These are phyloP conservation scores for Alternaria tenuissima DNA, from an alignment of 2,329 filamentous ascomycete species.

Conservation along the genomic window DNA sequence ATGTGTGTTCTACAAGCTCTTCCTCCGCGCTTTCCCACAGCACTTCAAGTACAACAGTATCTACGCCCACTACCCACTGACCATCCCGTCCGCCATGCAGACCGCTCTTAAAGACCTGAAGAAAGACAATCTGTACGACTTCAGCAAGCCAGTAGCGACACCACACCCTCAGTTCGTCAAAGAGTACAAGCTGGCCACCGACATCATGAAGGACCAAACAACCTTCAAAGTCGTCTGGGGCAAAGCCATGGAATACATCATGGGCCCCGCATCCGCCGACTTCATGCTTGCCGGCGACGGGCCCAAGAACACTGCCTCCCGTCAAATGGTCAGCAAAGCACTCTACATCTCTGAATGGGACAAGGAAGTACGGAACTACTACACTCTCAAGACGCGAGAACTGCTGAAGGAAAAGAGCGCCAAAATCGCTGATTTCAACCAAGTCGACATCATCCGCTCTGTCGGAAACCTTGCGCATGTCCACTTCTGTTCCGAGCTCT, in stretches of 20 bases:
- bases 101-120: slow-evolving; percentile 74
- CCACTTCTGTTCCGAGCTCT: slow-evolving; percentile 64
- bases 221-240: slow-evolving; percentile 73
- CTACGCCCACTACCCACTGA: slow-evolving; percentile 81
- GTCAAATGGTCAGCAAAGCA: slow-evolving; percentile 57
- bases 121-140: slow-evolving; percentile 74
- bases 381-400: slow-evolving; percentile 67
- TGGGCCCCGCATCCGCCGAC: slow-evolving; percentile 64
- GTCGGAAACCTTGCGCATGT: slow-evolving; percentile 64
- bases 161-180: slow-evolving; percentile 62
- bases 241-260: slow-evolving; percentile 68
- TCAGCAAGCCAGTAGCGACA: slow-evolving; percentile 65
- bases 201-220: slow-evolving; percentile 67
- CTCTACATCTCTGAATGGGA: slow-evolving; percentile 70
- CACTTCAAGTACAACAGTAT: slow-evolving; percentile 81
- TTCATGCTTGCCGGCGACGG: slow-evolving; percentile 62
- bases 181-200: slow-evolving; percentile 67
- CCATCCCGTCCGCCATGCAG: slow-evolving; percentile 74
- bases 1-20: slow-evolving; percentile 85
- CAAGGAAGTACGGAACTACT: slow-evolving; percentile 72
- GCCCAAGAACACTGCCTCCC: slow-evolving; percentile 40
- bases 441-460: slow-evolving; percentile 74
- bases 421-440: slow-evolving; percentile 67
- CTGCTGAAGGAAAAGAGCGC: slow-evolving; percentile 73
- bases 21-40: slow-evolving; percentile 79